Percentiles rank a stretch among this genome's conserved stretches.
Evolutionary conservation across 495 filamentous ascomycete genomes (phyloP).

Genomic region (Tetracladium setigerum): DNA sequence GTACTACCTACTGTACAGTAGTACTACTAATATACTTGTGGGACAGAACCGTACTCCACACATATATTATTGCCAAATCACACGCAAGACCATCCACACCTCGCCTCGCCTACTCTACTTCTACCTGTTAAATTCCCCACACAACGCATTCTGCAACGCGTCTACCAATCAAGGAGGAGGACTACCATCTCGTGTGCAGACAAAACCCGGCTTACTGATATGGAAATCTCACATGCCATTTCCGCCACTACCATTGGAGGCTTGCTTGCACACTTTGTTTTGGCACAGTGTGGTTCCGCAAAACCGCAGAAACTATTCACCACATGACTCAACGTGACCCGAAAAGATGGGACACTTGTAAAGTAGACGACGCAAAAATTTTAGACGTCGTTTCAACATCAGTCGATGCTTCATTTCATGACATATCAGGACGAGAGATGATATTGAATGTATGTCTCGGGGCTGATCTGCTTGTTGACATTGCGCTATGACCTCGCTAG

Average conservation of each 20-base stretch:
- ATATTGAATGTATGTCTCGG: too few species aligned
- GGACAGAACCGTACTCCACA: too few species aligned
- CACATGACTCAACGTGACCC: constrained; percentile 14
- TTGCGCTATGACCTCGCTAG: constrained; percentile 8
- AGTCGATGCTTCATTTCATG: neutral
- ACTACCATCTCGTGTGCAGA: neutral
- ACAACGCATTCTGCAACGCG: constrained; percentile 3
- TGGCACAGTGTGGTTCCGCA: too few species aligned
- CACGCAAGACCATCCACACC: too few species aligned
- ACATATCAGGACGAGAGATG: too few species aligned
- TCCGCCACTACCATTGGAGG: constrained; percentile 7
- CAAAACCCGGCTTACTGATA: constrained; percentile 7
- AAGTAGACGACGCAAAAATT: neutral
- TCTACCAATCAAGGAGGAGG: constrained; percentile 2
- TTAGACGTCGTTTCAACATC: constrained; percentile 12
- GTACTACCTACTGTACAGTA: too few species aligned
- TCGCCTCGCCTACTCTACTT: too few species aligned
- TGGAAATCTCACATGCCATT: constrained; percentile 9
- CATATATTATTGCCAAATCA: too few species aligned
- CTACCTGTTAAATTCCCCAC: neutral
- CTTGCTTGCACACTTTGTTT: neutral
- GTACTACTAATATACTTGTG: too few species aligned
- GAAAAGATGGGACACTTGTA: constrained; percentile 3
- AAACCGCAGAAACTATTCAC: constrained; percentile 6
- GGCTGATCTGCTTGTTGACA: too few species aligned